A percentile compares a stretch with the other conserved stretches of the same genome.
Evolutionary conservation across 2,329 filamentous ascomycete species (phyloP).

Genomic region (Colletotrichum liaoningense): DNA sequence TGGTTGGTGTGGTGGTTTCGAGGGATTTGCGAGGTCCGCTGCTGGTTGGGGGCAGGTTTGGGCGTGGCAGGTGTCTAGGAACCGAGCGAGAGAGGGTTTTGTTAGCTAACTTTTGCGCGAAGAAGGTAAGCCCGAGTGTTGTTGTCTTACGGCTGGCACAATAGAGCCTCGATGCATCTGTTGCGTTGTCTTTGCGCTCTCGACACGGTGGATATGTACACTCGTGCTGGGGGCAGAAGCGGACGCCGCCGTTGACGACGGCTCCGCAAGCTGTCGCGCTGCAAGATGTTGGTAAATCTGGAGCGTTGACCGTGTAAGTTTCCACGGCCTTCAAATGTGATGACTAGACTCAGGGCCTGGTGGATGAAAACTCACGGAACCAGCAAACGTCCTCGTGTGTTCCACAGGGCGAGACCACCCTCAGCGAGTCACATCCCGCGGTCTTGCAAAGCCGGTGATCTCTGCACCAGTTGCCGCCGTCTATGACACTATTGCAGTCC

Average conservation of each 20-base stretch:
- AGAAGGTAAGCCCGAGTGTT: neutral
- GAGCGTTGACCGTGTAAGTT: neutral
- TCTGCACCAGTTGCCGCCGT: constrained; percentile 35
- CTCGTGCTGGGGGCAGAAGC: constrained; percentile 28
- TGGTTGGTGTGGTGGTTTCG: neutral
- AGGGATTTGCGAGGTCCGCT: constrained; percentile 13
- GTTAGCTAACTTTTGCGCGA: neutral
- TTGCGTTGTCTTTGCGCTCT: constrained; percentile 15
- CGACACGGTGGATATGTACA: constrained; percentile 28
- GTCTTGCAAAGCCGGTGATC: constrained; percentile 37
- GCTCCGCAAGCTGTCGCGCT: neutral
- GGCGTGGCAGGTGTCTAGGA: constrained; percentile 27
- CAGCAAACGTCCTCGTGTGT: constrained; percentile 21
- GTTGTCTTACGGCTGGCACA: constrained; percentile 22
- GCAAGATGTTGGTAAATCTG: constrained; percentile 16
- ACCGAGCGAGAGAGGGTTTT: neutral
- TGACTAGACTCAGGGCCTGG: too few species aligned
- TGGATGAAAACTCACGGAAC: constrained; percentile 15
- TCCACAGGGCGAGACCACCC: constrained; percentile 12
- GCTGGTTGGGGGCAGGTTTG: constrained; percentile 21
- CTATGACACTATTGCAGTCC: constrained; percentile 35
- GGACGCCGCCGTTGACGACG: neutral
- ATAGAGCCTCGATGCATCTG: constrained; percentile 12
- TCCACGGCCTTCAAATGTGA: neutral
- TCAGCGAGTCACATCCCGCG: neutral